phyloP scores from a whole-genome alignment of 2,329 filamentous ascomycete species.

The Phialophora macrospora region DNA sequence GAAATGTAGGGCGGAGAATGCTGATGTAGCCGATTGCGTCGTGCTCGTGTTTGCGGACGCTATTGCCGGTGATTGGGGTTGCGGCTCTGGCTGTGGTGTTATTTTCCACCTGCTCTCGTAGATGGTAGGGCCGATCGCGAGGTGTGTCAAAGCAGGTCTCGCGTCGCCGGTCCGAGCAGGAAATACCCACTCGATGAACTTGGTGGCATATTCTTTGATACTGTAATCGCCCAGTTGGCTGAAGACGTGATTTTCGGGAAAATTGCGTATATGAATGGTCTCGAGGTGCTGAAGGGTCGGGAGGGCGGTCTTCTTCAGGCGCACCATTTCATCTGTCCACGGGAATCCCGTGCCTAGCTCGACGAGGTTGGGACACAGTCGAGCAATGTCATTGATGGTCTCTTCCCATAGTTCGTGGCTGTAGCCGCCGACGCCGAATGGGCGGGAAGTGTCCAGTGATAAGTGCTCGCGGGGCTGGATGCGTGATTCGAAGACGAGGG shows the following conservation, averaged over 20 bases:
- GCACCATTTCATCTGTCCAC: constrained; percentile 39
- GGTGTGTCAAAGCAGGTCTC: constrained; percentile 33
- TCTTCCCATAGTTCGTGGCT: constrained; percentile 39
- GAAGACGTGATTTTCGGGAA: constrained; percentile 37
- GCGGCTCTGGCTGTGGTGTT: not conserved
- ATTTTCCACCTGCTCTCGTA: constrained; percentile 38
- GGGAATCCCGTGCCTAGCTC: constrained; percentile 40
- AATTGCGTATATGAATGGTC: constrained; percentile 40
- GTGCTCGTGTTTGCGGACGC: not conserved
- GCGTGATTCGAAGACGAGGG: constrained; percentile 38
- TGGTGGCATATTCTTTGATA: constrained; percentile 39
- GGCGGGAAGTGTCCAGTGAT: constrained; percentile 37
- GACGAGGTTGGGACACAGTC: constrained; percentile 36
- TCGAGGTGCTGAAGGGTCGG: constrained; percentile 34
- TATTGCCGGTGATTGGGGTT: not conserved
- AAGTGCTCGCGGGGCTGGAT: constrained; percentile 39
- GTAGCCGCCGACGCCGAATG: constrained; percentile 39
- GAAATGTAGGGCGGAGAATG: not conserved
- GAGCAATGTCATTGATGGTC: constrained; percentile 37
- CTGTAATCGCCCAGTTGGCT: constrained; percentile 39
- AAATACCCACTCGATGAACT: constrained; percentile 40
- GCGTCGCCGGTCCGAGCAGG: constrained; percentile 27
- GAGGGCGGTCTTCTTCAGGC: constrained; percentile 35
- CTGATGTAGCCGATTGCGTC: not conserved
- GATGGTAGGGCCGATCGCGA: constrained; percentile 39